A percentile compares a stretch with the other conserved stretches of the same genome.
phyloP scores from a whole-genome alignment of 352 stramenopile species.

The Phytophthora sojae region DNA sequence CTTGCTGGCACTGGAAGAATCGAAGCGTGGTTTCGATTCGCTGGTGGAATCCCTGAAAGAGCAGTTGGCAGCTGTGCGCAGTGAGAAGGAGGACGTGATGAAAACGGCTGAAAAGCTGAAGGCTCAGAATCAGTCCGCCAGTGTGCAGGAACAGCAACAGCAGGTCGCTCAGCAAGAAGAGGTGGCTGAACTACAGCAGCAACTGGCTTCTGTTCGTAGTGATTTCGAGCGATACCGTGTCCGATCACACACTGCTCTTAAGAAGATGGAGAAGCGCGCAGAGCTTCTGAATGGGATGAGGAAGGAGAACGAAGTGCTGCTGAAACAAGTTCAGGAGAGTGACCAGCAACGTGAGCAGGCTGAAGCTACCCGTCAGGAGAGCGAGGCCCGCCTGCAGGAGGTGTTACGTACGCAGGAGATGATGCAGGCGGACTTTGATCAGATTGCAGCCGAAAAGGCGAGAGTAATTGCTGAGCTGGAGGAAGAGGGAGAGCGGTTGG shows the following conservation, averaged over 20 bases:
- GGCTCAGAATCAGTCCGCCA: conserved; percentile 29
- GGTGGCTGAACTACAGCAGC: conserved; percentile 33
- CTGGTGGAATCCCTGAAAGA: conserved; percentile 32
- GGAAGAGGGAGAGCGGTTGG: conserved; percentile 20
- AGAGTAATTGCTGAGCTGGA: conserved; percentile 34
- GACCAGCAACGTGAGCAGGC: conserved; percentile 26
- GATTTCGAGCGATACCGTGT: conserved; percentile 80
- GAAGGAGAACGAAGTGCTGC: conserved; percentile 70
- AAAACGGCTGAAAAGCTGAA: conserved; percentile 22
- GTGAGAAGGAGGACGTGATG: conserved; percentile 27
- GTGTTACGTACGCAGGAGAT: conserved; percentile 34
- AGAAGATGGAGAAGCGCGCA: conserved; percentile 84
- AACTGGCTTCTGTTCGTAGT: conserved; percentile 44
- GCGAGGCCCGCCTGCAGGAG: conserved; percentile 38
- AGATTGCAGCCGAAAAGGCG: conserved; percentile 39
- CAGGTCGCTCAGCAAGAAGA: conserved; percentile 40
- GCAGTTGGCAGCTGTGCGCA: conserved; percentile 26
- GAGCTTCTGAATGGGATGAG: conserved; percentile 84
- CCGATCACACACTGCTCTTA: conserved; percentile 73
- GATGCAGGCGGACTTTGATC: conserved; percentile 50
- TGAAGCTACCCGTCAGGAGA: conserved; percentile 17
- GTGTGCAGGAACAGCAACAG: conserved; percentile 28
- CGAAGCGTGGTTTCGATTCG: conserved; percentile 29
- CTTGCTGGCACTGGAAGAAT: conserved; percentile 22
- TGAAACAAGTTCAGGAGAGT: conserved; percentile 34